phyloP scores from a whole-genome alignment of 495 filamentous ascomycete genomes.

The Penicillium pulvis region DNA sequence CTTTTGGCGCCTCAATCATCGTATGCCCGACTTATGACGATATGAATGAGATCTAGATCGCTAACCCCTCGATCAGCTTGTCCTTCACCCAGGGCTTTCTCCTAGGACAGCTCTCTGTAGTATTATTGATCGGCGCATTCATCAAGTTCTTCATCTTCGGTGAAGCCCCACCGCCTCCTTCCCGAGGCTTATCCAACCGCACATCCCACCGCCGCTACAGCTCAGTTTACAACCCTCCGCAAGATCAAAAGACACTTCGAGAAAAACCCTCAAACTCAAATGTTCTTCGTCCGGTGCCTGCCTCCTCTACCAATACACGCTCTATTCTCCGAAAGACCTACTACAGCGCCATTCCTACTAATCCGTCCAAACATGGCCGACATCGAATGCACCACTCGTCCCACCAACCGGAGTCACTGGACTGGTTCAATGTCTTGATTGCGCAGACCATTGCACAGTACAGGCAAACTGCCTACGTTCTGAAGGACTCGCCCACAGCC shows the following conservation, averaged over 20 bases:
- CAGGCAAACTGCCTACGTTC: slow-evolving; percentile 77
- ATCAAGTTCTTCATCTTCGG: slow-evolving; percentile 99
- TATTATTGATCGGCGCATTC: slow-evolving; percentile 86
- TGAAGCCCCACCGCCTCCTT: slow-evolving; percentile 81
- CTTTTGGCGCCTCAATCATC: slow-evolving; percentile 48
- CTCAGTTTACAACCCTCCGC: slow-evolving; percentile 46
- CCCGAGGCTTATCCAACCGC: slow-evolving; percentile 72
- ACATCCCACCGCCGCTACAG: slow-evolving; percentile 63
- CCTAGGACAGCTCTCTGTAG: slow-evolving; percentile 88
- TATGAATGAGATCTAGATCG: slow-evolving; percentile 20
- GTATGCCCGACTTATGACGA: slow-evolving; percentile 32
- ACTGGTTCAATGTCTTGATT: slow-evolving; percentile 98
- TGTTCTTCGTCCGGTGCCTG: slow-evolving; percentile 63
- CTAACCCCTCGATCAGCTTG: slow-evolving; percentile 22
- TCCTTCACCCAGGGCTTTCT: slow-evolving; percentile 72
- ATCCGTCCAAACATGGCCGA: slow-evolving; percentile 46
- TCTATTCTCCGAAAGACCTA: slow-evolving; percentile 96
- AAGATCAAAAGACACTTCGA: slow-evolving; percentile 51
- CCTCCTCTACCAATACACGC: slow-evolving; percentile 70
- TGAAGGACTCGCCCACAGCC: slow-evolving; percentile 66
- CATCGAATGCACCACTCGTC: slow-evolving; percentile 60
- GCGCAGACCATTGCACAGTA: slow-evolving; percentile 98
- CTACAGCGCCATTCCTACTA: slow-evolving; percentile 76
- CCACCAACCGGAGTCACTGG: slow-evolving; percentile 96
- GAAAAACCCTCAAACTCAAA: slow-evolving; percentile 76